Percentiles rank a stretch among this genome's conserved stretches.
Conservation (phyloP, 371 early-diverging fungal species). For the Apophysomyces ossiformis region DNA sequence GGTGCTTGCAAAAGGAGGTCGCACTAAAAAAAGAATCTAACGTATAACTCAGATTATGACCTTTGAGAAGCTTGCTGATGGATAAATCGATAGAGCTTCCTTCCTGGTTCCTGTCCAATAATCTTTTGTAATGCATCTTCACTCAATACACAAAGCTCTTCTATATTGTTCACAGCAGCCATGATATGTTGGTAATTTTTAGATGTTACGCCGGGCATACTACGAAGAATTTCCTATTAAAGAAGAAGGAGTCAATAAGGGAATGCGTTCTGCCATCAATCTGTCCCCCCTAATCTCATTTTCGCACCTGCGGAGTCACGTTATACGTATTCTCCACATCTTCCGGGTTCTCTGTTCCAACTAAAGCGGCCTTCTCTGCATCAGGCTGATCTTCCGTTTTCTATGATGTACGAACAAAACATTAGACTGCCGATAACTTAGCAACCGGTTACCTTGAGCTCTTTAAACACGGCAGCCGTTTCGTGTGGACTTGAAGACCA, state of each 20-base stretch:
- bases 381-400: slow-evolving; percentile 78
- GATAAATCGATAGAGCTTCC: slow-evolving; percentile 61
- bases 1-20: neutral
- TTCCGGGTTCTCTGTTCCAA: slow-evolving; percentile 74
- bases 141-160: slow-evolving; percentile 60
- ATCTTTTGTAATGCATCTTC: slow-evolving; percentile 48
- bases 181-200: slow-evolving; percentile 80
- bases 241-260: neutral
- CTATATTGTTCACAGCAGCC: slow-evolving; percentile 62
- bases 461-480: slow-evolving; percentile 87
- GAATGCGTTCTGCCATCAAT: slow-evolving; percentile 1
- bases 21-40: neutral
- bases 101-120: slow-evolving; percentile 62
- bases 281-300: neutral
- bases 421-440: too few species aligned
- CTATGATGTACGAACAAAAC: slow-evolving; percentile 34
- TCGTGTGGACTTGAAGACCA: slow-evolving; percentile 92
- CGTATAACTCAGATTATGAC: neutral
- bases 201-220: slow-evolving; percentile 84
- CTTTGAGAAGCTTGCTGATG: slow-evolving; percentile 17
- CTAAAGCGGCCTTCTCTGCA: slow-evolving; percentile 63
- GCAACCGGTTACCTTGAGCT: slow-evolving; percentile 73
- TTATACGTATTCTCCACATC: slow-evolving; percentile 69
- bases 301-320: slow-evolving; percentile 67
- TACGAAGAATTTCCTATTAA: slow-evolving; percentile 72